Conservation (phyloP, 345 rosid species). For the Hevea brasiliensis region DNA sequence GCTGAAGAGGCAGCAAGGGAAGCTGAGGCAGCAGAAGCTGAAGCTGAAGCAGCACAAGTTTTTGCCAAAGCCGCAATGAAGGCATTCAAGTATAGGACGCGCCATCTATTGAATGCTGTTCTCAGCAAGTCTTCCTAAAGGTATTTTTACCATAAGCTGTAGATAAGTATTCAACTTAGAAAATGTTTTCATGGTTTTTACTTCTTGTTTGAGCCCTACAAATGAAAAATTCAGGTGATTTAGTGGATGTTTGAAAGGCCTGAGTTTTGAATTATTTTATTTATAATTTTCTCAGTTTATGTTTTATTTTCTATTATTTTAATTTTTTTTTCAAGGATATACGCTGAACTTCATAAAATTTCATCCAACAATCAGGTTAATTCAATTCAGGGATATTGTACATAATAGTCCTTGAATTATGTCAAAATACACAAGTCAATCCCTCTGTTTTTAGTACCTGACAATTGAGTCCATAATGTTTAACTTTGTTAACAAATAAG, state of each 20-base stretch:
- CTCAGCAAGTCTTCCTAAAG: constrained; percentile 6
- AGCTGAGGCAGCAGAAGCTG: constrained; percentile 94
- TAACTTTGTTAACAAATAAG: no score
- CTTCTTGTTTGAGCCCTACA: not conserved
- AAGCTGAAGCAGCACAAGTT: constrained; percentile 91
- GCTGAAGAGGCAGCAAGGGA: constrained; percentile 96
- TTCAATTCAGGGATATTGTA: not conserved
- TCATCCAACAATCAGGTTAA: not conserved
- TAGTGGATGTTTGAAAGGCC: not conserved
- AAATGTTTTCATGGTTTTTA: not conserved
- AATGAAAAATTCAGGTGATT: not conserved
- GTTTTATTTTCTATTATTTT: not conserved
- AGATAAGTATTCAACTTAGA: not conserved
- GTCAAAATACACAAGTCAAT: no score
- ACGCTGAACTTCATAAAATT: constrained; percentile 2
- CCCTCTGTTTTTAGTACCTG: no score
- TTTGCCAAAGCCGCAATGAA: constrained; percentile 80
- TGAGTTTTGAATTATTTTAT: not conserved
- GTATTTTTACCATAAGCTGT: not conserved
- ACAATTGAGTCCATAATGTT: no score
- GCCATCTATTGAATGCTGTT: constrained; percentile 41
- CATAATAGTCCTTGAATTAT: no score
- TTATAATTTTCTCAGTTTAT: not conserved
- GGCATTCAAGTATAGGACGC: constrained; percentile 54
- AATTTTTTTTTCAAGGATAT: not conserved